Conservation (phyloP, 208 protist species). For the Angomonas deanei region DNA sequence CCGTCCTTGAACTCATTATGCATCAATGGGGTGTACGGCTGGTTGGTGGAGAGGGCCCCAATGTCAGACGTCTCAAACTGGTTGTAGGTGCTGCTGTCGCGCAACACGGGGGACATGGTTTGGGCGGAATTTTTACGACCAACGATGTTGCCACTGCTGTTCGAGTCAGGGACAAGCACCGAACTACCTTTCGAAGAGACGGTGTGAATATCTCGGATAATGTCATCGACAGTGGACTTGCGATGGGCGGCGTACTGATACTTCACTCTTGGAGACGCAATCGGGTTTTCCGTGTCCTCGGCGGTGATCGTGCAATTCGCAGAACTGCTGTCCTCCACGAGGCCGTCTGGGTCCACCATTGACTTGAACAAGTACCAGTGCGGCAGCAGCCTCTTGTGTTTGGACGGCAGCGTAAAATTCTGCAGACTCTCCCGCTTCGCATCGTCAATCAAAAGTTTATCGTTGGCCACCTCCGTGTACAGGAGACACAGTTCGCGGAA, state of each 20-base stretch:
- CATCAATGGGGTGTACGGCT: background rate
- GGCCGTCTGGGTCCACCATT: background rate
- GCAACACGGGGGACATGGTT: background rate
- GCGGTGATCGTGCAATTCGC: background rate
- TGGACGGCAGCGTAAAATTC: background rate
- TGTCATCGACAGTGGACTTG: background rate
- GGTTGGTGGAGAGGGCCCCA: background rate
- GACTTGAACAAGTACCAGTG: background rate
- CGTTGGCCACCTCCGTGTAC: background rate
- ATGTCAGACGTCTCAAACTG: background rate
- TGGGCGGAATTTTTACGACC: background rate
- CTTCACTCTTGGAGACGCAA: background rate
- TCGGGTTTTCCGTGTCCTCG: background rate
- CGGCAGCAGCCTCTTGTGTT: background rate
- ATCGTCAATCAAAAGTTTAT: background rate
- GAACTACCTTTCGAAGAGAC: background rate
- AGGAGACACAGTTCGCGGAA: background rate
- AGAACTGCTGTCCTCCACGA: background rate
- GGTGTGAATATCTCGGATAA: background rate
- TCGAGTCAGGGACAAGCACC: background rate
- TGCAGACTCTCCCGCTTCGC: background rate
- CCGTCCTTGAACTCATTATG: conserved; percentile 24
- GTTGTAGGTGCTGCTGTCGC: background rate
- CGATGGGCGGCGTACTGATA: conserved; percentile 1
- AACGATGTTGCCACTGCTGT: background rate